Conservation (phyloP, 2,329 filamentous ascomycete genomes). For the Penicillium brevicompactum region DNA sequence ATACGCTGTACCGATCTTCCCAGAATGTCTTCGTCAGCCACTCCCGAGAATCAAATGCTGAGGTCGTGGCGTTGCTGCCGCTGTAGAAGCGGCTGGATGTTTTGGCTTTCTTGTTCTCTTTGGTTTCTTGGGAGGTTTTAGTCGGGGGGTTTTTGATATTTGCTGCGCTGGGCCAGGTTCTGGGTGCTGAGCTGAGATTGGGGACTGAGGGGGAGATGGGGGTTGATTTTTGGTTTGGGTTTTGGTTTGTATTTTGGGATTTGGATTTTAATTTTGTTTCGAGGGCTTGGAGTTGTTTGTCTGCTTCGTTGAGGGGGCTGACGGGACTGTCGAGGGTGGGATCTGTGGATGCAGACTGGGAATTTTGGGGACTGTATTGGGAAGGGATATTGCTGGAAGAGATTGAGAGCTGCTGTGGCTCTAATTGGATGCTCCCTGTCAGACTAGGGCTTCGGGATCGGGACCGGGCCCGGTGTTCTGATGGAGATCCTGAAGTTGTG, state of each 20-base stretch:
- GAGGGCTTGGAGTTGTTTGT: not conserved
- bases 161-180: not conserved
- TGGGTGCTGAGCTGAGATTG: constrained; percentile 7
- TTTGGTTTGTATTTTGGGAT: not conserved
- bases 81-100: constrained; percentile 22
- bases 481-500: constrained; percentile 7
- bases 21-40: constrained; percentile 6
- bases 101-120: not conserved
- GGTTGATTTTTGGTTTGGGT: not conserved
- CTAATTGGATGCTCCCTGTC: constrained; percentile 2
- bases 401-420: constrained; percentile 8
- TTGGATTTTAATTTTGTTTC: not conserved
- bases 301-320: constrained; percentile 3
- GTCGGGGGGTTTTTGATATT: too few species aligned
- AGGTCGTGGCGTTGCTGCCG: constrained; percentile 3
- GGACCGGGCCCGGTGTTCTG: not conserved
- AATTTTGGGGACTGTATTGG: constrained; percentile 20
- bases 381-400: constrained; percentile 16
- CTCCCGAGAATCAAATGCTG: not conserved
- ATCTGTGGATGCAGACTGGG: constrained; percentile 3
- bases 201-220: not conserved
- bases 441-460: constrained; percentile 12
- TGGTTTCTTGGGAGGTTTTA: too few species aligned
- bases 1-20: constrained; percentile 7
- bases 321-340: not conserved